Evolutionary conservation across 306 rosid species (phyloP).

Genomic region (Alnus glutinosa): DNA sequence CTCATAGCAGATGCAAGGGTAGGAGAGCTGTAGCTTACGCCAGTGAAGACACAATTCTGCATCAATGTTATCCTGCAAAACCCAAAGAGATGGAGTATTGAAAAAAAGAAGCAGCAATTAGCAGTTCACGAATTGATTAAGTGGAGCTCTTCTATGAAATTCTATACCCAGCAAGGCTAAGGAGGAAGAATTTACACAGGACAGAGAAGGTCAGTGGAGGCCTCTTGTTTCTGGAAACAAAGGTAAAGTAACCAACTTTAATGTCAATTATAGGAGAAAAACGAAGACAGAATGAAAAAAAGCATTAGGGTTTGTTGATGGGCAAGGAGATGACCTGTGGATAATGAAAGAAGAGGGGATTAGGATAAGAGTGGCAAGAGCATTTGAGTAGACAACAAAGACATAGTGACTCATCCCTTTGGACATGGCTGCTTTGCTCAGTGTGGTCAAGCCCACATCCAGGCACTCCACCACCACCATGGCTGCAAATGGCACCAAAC

Average conservation of each 20-base stretch:
- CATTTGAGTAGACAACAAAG: conserved; percentile 52
- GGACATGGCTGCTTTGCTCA: conserved; percentile 49
- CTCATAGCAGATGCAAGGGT: conserved; percentile 57
- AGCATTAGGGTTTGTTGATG: not conserved
- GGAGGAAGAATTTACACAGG: conserved; percentile 46
- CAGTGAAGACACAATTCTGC: conserved; percentile 54
- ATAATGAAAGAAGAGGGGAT: conserved; percentile 40
- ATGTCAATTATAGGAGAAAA: not conserved
- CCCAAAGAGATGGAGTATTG: not conserved
- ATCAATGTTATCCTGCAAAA: conserved; percentile 47
- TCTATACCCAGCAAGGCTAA: conserved; percentile 46
- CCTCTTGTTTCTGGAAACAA: conserved; percentile 21
- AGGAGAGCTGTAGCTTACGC: conserved; percentile 51
- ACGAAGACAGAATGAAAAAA: not conserved
- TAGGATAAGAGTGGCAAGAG: conserved; percentile 45
- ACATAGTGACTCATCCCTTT: conserved; percentile 50
- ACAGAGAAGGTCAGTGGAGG: conserved; percentile 39
- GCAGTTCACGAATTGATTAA: not conserved
- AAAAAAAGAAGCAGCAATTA: not conserved
- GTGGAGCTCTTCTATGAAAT: not conserved
- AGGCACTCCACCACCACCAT: conserved; percentile 45
- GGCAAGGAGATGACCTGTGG: conserved; percentile 21
- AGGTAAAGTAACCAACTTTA: not conserved
- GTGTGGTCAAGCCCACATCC: conserved; percentile 40
- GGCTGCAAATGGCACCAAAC: conserved; percentile 31